Base-by-base conservation (phyloP, 108 stramenopile species). In the Pseudonitzschia pungens region DNA sequence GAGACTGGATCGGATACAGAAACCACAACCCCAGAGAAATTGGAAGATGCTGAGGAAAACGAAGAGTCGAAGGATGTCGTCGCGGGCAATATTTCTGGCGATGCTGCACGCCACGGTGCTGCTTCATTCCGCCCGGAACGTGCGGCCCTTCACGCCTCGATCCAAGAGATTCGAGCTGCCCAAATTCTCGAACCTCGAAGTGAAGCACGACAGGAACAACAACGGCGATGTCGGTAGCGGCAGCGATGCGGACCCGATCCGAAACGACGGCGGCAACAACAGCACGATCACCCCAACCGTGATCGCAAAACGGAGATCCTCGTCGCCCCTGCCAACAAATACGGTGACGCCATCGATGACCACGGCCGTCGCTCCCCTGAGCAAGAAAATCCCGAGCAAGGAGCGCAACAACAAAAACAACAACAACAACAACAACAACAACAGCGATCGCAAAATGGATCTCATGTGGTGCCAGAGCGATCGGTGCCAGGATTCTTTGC, bases 401-500 rank as follows among this genome's bases (percentile, higher is more conserved):
- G 24, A 26, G 24, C 2, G 16, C 52, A 53, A 53, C n/a, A 21
- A 21, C 52, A 24, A 50, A 9, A n/a, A n/a, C n/a, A n/a, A n/a
- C n/a, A n/a, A n/a, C n/a, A n/a, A n/a, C n/a, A n/a, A n/a, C n/a
- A n/a, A n/a, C n/a, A n/a, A 32, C 26, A 12, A 27, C 21, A 26
- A 50, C 40, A 68, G 21, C 16, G 41, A 59, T 40, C 75, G 76
- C 1, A 80, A 81, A 73, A 84, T 93, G 77, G 82, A 84, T 52
- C 70, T 94, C 21, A 75, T 86, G 76, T 94, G 90, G 89, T 92
- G 91, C 71, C 85, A 78, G 58, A 54, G 65, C 0, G 82, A 87
- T 42, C 33, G 65, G 9, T 89, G 84, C 45, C 53, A 80, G 58
- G 85, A 89, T 52, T 80, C 78, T 1, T 71, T 92, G 48, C 83